Evolutionary conservation across 202 grass and related monocot species (phyloP).

Genomic region (Schoenoplectus triqueter): DNA sequence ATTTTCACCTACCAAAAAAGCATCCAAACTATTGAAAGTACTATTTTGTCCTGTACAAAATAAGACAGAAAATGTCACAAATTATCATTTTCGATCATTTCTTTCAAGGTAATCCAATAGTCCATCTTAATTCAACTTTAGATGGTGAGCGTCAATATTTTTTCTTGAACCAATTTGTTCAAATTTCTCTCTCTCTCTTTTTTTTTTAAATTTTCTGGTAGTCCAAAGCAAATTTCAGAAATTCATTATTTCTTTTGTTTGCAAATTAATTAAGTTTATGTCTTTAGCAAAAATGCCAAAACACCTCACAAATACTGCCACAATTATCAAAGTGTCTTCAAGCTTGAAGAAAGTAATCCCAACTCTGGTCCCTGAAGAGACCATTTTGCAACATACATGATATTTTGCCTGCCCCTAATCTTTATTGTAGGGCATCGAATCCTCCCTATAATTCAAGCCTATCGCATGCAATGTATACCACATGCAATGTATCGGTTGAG

Average conservation of each 20-base stretch:
- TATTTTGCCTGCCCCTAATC: neutral
- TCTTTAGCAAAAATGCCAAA: neutral
- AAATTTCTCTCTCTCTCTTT: neutral
- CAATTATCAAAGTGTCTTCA: conserved; percentile 4
- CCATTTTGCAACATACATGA: neutral
- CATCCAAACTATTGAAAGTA: conserved; percentile 1
- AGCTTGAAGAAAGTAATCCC: neutral
- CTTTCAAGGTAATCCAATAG: neutral
- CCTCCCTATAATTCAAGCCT: neutral
- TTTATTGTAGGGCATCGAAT: neutral
- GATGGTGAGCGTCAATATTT: neutral
- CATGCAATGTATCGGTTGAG: neutral
- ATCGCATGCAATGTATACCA: neutral
- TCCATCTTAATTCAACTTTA: neutral
- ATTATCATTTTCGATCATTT: conserved; percentile 24
- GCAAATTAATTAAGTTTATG: neutral
- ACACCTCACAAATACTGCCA: neutral
- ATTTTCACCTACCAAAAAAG: conserved; percentile 10
- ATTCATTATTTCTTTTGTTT: neutral
- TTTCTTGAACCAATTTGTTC: neutral
- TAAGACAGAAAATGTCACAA: neutral
- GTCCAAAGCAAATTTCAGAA: neutral
- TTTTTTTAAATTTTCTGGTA: neutral
- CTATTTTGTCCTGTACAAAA: neutral
- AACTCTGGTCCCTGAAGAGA: neutral